These are phyloP conservation scores for Letharia columbiana DNA, from an alignment of 495 filamentous ascomycete species.

Conservation along the genomic window DNA sequence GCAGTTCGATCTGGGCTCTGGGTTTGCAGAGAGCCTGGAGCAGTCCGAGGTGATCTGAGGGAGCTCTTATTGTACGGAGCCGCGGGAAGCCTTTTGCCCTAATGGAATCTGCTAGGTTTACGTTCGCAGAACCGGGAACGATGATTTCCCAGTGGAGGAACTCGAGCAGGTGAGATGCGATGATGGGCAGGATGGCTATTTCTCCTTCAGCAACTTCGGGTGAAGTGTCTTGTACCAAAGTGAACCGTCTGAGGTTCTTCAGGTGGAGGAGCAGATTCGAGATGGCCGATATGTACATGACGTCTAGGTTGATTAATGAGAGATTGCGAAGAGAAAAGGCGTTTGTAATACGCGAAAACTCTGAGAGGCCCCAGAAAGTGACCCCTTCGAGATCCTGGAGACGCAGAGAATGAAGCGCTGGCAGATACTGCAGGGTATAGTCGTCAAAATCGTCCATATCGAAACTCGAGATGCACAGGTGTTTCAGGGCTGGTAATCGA, in stretches of 20 bases:
- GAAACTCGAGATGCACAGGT: constrained; percentile 68
- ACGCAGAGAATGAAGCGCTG: constrained; percentile 62
- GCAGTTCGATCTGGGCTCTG: constrained; percentile 40
- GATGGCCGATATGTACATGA: constrained; percentile 60
- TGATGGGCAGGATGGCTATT: constrained; percentile 57
- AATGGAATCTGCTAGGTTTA: constrained; percentile 66
- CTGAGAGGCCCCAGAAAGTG: constrained; percentile 65
- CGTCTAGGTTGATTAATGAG: constrained; percentile 55
- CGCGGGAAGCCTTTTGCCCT: constrained; percentile 59
- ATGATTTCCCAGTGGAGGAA: constrained; percentile 80
- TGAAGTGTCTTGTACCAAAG: constrained; percentile 58
- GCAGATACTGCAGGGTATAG: constrained; percentile 57
- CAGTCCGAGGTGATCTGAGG: constrained; percentile 63
- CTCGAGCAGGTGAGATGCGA: constrained; percentile 58
- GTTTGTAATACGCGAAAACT: constrained; percentile 54
- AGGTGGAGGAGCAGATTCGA: constrained; percentile 67
- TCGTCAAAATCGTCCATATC: constrained; percentile 66
- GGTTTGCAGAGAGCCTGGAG: constrained; percentile 66
- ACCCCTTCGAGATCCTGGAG: constrained; percentile 70
- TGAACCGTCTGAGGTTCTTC: constrained; percentile 52
- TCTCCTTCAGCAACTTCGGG: constrained; percentile 40
- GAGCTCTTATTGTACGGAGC: constrained; percentile 58
- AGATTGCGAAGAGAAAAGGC: constrained; percentile 51
- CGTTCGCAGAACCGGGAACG: constrained; percentile 48
- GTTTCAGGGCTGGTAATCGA: constrained; percentile 57